Base-by-base conservation (phyloP, 306 rosid species). In the Cucumis cinereus region DNA sequence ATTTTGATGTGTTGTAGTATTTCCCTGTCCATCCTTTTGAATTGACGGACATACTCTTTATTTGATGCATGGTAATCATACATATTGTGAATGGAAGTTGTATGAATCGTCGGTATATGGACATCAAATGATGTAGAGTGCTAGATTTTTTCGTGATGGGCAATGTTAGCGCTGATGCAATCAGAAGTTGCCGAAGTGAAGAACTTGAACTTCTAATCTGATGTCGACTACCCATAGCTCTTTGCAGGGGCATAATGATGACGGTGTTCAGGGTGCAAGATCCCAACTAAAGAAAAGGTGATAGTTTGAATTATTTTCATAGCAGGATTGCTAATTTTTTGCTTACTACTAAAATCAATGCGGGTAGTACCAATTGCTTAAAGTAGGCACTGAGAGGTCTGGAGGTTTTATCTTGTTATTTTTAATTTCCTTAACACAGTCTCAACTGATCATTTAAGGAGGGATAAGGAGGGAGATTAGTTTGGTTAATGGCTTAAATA, bases 141-240 rank as follows among this genome's bases (percentile, higher is more conserved):
- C 83, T 61, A 52, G 45, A 54, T 54, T 57, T 22, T 20, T 64
- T 50, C 35, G 47, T 72, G 80, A 82, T 80, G 88, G 79, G 62
- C 69, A 80, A 35, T 33, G 23, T 45, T 68, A 35, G 70, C 36
- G 75, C 54, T 58, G 57, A 33, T 36, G 49, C 78, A 23, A 77
- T 36, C 22, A 57, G 70, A 81, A 78, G 24, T 79, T 77, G 79
- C 77, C 63, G 49, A 66, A 33, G 62, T 57, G 80, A 68, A 77
- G 80, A 77, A 23, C 74, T 77, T 49, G 73, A 73, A 74, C 78
- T 77, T 71, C 77, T 78, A 33, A 49, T 57, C 72, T 80, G 77
- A 84, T 83, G 90, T 87, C 90, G 80, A 77, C 84, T 53, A 62
- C 67, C 38, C 81, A 68, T 77, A 79, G 82, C 50, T 16, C 83